phyloP scores from a whole-genome alignment of 805 yeast species.

The Saturnispora diversa region DNA sequence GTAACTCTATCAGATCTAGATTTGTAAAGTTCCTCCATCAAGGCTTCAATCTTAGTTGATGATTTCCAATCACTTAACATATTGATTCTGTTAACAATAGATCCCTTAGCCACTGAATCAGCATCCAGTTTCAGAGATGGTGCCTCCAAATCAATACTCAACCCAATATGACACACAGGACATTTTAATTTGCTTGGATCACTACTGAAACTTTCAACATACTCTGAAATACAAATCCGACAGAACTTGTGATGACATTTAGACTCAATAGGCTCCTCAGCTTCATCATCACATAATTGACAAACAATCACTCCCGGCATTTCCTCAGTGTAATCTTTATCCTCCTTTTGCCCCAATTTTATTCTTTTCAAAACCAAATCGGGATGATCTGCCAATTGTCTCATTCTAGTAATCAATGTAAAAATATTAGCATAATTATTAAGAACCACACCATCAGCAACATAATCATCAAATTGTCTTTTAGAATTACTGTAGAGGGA shows the following conservation, averaged over 20 bases:
- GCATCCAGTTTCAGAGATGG: conserved; percentile 70
- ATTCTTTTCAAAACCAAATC: conserved; percentile 77
- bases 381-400: conserved; percentile 97
- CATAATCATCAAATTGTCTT: conserved; percentile 84
- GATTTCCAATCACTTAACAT: conserved; percentile 88
- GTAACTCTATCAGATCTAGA: conserved; percentile 81
- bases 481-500: conserved; percentile 80
- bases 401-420: conserved; percentile 92
- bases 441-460: conserved; percentile 91
- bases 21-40: conserved; percentile 85
- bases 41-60: conserved; percentile 93
- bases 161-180: conserved; percentile 92
- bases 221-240: conserved; percentile 85
- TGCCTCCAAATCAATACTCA: conserved; percentile 82
- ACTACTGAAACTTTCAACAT: conserved; percentile 74
- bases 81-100: conserved; percentile 81
- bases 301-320: conserved; percentile 59
- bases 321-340: conserved; percentile 22
- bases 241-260: conserved; percentile 93
- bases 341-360: conserved; percentile 30
- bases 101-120: conserved; percentile 50
- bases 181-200: conserved; percentile 56
- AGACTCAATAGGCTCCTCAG: conserved; percentile 93
- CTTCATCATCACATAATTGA: conserved; percentile 93
- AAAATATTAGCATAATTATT: conserved; percentile 96